A percentile compares a stretch with the other conserved stretches of the same genome.
These are phyloP conservation scores for Odontarrhena argentea DNA, from an alignment of 345 rosid species.

Conservation along the genomic window DNA sequence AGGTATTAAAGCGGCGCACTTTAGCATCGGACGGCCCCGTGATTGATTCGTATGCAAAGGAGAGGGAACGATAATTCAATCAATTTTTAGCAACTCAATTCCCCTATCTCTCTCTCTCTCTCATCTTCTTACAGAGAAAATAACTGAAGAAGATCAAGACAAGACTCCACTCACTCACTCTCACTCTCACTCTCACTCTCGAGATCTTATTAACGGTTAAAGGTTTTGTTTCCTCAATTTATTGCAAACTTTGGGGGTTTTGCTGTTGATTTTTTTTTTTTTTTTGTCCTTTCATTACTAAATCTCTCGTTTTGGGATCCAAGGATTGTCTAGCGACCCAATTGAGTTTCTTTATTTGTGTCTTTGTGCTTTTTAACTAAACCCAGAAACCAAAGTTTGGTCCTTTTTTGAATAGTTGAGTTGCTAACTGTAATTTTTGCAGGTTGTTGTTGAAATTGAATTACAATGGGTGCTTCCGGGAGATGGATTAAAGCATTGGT, in stretches of 20 bases:
- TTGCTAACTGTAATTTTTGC: constrained; percentile 16
- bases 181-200: not conserved
- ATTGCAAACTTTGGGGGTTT: not conserved
- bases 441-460: constrained; percentile 33
- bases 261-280: not conserved
- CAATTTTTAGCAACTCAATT: constrained; percentile 17
- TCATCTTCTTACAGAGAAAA: not conserved
- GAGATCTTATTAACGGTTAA: constrained; percentile 10
- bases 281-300: not conserved
- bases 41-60: constrained; percentile 31
- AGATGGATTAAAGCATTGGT: constrained; percentile 94
- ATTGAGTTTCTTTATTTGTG: constrained; percentile 28
- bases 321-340: constrained; percentile 5
- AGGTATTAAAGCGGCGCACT: not conserved
- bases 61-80: constrained; percentile 32
- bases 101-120: constrained; percentile 28
- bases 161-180: constrained; percentile 8
- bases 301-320: constrained; percentile 22
- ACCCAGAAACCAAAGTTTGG: not conserved
- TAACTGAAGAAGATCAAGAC: constrained; percentile 16
- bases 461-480: constrained; percentile 85
- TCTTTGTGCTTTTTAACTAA: not conserved
- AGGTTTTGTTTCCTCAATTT: not conserved
- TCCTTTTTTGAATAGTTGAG: constrained; percentile 12
- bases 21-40: constrained; percentile 25